A percentile compares a stretch with the other conserved stretches of the same genome.
These are phyloP conservation scores for Sonneratia alba DNA, from an alignment of 345 rosid species.

Conservation along the genomic window DNA sequence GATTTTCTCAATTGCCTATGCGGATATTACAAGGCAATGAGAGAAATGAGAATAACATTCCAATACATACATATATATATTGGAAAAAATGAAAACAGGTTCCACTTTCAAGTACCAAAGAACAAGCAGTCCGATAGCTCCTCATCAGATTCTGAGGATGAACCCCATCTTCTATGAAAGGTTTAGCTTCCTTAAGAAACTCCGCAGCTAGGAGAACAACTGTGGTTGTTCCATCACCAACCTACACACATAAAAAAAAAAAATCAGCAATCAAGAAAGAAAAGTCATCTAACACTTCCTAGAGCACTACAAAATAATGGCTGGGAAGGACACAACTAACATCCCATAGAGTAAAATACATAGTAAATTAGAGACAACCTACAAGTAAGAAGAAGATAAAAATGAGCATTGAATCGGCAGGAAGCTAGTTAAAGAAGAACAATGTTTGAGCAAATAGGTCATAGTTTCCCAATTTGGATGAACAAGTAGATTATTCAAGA, in stretches of 20 bases:
- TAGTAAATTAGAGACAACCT: not conserved
- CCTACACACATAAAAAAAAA: conserved; percentile 30
- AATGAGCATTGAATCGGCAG: not conserved
- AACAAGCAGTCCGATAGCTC: conserved; percentile 75
- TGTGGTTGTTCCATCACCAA: conserved; percentile 97
- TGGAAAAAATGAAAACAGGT: not conserved
- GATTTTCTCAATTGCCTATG: conserved; percentile 76
- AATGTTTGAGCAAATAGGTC: not conserved
- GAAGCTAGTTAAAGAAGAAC: not conserved
- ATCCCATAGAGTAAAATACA: not conserved
- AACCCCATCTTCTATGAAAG: conserved; percentile 94
- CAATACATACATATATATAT: not conserved
- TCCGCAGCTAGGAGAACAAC: conserved; percentile 92
- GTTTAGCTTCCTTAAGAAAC: conserved; percentile 95
- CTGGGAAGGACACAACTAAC: not conserved
- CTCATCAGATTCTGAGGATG: conserved; percentile 87
- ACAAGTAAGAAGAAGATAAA: not conserved
- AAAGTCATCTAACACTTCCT: not conserved
- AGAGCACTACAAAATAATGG: not conserved
- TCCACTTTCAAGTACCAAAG: conserved; percentile 32
- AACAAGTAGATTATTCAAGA: not conserved
- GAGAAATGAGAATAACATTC: not conserved
- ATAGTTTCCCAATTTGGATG: not conserved
- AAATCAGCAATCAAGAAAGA: not conserved
- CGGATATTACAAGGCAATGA: not conserved